Evolutionary conservation across 768 basidiomycete species (phyloP).

Genomic region (Suillus ampliporus): DNA sequence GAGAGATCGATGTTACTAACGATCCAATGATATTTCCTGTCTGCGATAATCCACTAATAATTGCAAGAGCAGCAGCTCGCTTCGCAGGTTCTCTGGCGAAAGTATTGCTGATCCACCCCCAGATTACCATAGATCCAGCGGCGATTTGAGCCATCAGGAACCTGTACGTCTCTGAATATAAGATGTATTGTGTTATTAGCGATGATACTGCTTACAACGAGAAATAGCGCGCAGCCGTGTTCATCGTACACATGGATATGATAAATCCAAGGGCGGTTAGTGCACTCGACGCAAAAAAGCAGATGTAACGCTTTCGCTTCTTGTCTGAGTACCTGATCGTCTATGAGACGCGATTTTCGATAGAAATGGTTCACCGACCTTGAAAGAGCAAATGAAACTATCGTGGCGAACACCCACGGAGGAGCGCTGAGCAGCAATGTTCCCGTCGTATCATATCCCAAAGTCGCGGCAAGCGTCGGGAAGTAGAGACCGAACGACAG

Average conservation of each 20-base stretch:
- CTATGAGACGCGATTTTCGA: constrained; percentile 5
- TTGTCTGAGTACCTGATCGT: constrained; percentile 66
- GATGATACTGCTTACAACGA: constrained; percentile 49
- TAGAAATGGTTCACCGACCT: constrained; percentile 8
- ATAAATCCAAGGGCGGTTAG: constrained; percentile 71
- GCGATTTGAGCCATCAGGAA: constrained; percentile 78
- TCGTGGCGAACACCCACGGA: constrained; percentile 41
- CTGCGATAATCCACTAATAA: constrained; percentile 80
- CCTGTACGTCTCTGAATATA: constrained; percentile 37
- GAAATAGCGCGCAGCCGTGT: constrained; percentile 62
- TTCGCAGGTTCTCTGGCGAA: constrained; percentile 84
- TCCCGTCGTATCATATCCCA: constrained; percentile 42
- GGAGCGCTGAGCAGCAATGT: constrained; percentile 48
- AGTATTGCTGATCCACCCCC: constrained; percentile 51
- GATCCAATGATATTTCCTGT: constrained; percentile 83
- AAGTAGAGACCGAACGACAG: constrained; percentile 30
- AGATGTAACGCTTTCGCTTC: constrained; percentile 68
- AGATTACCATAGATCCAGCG: constrained; percentile 67
- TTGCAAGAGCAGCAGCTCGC: constrained; percentile 77
- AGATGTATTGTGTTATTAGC: background rate
- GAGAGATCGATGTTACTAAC: constrained; percentile 44
- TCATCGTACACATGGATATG: constrained; percentile 67
- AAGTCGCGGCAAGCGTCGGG: constrained; percentile 36
- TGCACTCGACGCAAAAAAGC: constrained; percentile 57
- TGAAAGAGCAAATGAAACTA: constrained; percentile 34